Evolutionary conservation across 2,329 filamentous ascomycete species (phyloP), one percentile per base, ranked within the genome.

Genomic region (Cadophora luteo-olivacea): DNA sequence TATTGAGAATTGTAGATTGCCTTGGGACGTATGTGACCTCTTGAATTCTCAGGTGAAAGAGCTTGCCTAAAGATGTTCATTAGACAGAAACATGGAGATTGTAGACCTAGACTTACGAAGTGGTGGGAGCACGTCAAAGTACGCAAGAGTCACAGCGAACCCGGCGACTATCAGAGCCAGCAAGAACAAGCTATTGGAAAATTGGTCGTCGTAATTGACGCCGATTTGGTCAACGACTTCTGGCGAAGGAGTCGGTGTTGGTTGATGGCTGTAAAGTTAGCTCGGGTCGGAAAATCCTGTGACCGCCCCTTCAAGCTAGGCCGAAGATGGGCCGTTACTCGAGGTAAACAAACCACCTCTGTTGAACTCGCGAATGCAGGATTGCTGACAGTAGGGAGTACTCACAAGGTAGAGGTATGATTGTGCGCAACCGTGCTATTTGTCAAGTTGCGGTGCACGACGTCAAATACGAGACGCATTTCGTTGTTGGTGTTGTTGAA

Each of bases 321-420:
- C 51, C 51, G 51, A 54, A 29, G 51, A 29, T 29, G n/a, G 5
- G 24, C 51, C 51, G 51, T 54, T 54, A 54, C 24, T 54, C 51
- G 51, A 54, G 9, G 24, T 54, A 54, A 54, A 54, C 51, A 54
- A 54, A 32, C 51, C 51, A 7, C 51, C 22, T 14, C 51, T 19
- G 3, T 45, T 16, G 12, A 16, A 16, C 16, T 5, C 41, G 4
- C 12, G 41, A 14, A 16, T 45, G 14, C 16, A 16, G 4, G 41
- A 11, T 45, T 45, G 7, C 41, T 38, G 14, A 19, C 16, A 6
- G 41, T 45, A 14, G 6, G 14, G 16, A 19, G 41, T 45, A 45
- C 41, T 45, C 14, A 45, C 41, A 45, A 19, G 41, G 11, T 19
- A 6, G 4, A 16, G 41, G 12, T 45, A 3, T 19, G 12, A 45